Evolutionary conservation across 2,329 filamentous ascomycete species (phyloP).

Genomic region (Phoma sp.): DNA sequence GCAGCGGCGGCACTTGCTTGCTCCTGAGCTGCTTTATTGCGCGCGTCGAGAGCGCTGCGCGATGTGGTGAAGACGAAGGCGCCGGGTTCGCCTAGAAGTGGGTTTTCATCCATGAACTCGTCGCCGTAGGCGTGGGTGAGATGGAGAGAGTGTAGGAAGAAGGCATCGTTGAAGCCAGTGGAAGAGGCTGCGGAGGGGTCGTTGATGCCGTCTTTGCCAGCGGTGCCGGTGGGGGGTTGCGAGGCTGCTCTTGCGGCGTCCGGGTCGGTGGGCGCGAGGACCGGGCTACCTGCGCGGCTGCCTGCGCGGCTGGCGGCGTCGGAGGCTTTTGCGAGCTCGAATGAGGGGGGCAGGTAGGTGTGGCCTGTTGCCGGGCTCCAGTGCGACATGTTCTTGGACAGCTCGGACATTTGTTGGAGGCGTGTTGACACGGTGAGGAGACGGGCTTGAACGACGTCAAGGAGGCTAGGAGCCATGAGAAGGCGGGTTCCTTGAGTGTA

Average conservation of each 20-base stretch:
- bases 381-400: conserved; percentile 59
- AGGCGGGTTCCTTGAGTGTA: conserved; percentile 66
- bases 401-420: conserved; percentile 61
- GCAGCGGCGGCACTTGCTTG: conserved; percentile 9
- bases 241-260: conserved; percentile 23
- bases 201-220: conserved; percentile 21
- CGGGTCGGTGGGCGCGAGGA: conserved; percentile 32
- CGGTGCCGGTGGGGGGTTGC: conserved; percentile 17
- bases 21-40: conserved; percentile 47
- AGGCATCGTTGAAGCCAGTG: conserved; percentile 40
- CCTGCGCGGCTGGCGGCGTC: conserved; percentile 34
- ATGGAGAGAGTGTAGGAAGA: conserved; percentile 54
- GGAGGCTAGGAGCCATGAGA: conserved; percentile 66
- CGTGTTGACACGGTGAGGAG: conserved; percentile 63
- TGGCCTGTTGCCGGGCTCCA: conserved; percentile 66
- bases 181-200: conserved; percentile 23
- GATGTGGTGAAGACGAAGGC: conserved; percentile 63
- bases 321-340: conserved; percentile 46
- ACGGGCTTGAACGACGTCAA: conserved; percentile 62
- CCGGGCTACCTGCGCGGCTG: conserved; percentile 41
- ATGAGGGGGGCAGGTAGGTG: conserved; percentile 61
- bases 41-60: conserved; percentile 50
- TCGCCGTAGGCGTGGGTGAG: conserved; percentile 61
- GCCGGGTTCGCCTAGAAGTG: conserved; percentile 67
- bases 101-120: conserved; percentile 70